Conservation (phyloP, 2,329 filamentous ascomycete genomes). For the Botryotinia convoluta region DNA sequence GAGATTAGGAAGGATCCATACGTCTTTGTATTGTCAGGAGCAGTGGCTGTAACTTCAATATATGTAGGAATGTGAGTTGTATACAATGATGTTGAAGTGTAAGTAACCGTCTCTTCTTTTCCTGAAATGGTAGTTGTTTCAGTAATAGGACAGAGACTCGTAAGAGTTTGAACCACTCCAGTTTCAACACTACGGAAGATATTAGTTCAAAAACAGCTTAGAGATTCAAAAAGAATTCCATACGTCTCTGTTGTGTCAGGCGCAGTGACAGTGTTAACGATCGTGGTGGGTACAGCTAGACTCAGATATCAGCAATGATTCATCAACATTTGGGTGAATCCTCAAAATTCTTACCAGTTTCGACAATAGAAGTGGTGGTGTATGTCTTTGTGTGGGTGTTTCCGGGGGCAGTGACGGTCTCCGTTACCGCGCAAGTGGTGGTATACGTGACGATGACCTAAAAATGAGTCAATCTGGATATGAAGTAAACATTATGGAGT, state of each 20-base stretch:
- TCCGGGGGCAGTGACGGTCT: conserved; percentile 29
- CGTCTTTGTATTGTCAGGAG: background rate
- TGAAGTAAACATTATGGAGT: background rate
- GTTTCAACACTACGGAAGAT: background rate
- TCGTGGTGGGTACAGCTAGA: conserved; percentile 25
- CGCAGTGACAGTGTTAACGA: conserved; percentile 18
- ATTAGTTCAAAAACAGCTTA: background rate
- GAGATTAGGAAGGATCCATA: background rate
- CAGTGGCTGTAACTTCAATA: conserved; percentile 13
- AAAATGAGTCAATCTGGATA: background rate
- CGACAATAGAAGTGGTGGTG: conserved; percentile 44
- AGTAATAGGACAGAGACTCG: conserved; percentile 39
- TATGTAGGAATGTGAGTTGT: conserved; percentile 7
- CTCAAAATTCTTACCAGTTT: conserved; percentile 27
- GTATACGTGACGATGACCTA: conserved; percentile 20
- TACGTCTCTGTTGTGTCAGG: background rate
- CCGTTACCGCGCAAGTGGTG: conserved; percentile 5
- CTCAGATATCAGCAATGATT: background rate
- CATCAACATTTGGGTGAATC: too few species aligned
- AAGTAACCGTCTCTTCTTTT: background rate
- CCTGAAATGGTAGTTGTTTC: conserved; percentile 19
- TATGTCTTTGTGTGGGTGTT: conserved; percentile 44
- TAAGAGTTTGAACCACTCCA: conserved; percentile 10
- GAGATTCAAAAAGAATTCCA: background rate
- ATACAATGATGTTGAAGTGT: conserved; percentile 8